phyloP scores from a whole-genome alignment of 495 filamentous ascomycete genomes.

The Tuber magnatum region DNA sequence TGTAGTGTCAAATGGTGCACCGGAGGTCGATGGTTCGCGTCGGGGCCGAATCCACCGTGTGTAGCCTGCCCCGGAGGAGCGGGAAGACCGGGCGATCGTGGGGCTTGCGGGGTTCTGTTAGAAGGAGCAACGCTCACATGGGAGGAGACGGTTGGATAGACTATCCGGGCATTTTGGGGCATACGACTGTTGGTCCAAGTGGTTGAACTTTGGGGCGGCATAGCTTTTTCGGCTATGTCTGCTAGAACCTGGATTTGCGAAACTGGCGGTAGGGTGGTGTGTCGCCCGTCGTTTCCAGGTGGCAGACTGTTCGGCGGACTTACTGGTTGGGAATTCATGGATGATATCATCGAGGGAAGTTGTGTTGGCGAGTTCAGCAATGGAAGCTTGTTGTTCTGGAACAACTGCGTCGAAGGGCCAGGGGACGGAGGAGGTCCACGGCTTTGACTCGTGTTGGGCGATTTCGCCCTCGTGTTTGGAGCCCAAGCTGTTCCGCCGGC shows the following conservation, averaged over 20 bases:
- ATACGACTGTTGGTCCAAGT: slow-evolving; percentile 33
- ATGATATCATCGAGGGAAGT: slow-evolving; percentile 35
- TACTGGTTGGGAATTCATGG: slow-evolving; percentile 23
- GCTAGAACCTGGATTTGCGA: slow-evolving; percentile 40
- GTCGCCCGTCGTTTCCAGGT: slow-evolving; percentile 30
- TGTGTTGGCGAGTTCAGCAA: slow-evolving; percentile 22
- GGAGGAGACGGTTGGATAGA: slow-evolving; percentile 36
- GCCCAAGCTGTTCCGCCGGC: slow-evolving; percentile 15
- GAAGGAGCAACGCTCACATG: slow-evolving; percentile 37
- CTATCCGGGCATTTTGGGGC: slow-evolving; percentile 28
- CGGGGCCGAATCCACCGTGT: slow-evolving; percentile 30
- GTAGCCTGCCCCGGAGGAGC: slow-evolving; percentile 19
- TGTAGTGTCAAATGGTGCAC: slow-evolving; percentile 35
- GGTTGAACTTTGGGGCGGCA: slow-evolving; percentile 32
- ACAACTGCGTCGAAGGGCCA: slow-evolving; percentile 25
- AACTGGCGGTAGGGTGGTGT: slow-evolving; percentile 37
- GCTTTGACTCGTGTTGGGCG: slow-evolving; percentile 14
- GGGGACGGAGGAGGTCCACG: slow-evolving; percentile 30
- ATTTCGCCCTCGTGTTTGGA: slow-evolving; percentile 31
- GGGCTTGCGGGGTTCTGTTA: slow-evolving; percentile 39
- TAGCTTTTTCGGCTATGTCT: slow-evolving; percentile 36
- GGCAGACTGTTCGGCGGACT: slow-evolving; percentile 27
- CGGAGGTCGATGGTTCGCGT: slow-evolving; percentile 36
- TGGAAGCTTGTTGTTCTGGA: slow-evolving; percentile 30
- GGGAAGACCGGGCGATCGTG: slow-evolving; percentile 31